Evolutionary conservation across 768 basidiomycete genomes (phyloP), one percentile per base, ranked within the genome.

Genomic region (Kwoniella heveanensis): DNA sequence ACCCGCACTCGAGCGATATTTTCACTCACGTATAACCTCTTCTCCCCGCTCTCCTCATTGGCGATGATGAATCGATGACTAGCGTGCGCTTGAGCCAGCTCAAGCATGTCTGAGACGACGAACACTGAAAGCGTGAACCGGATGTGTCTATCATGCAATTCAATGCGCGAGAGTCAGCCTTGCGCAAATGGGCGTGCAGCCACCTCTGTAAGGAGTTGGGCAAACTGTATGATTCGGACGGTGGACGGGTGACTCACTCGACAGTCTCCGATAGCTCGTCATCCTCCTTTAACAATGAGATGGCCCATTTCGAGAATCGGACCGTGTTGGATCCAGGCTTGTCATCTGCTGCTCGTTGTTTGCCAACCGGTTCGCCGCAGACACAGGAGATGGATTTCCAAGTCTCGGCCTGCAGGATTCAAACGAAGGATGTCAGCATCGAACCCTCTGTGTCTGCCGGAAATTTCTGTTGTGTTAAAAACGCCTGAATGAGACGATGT

Each of bases 71-170:
- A 97, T 10, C 93, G 89, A 80, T 97, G 92, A 0, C 90, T 89
- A 1, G 93, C 92, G 76, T 97, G 94, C 1, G 94, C 92, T 57
- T 90, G 88, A 4, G 91, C 89, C 56, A 90, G 88, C 75, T 95
- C 95, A 27, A 85, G 85, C 90, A 98, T 90, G 72, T 96, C 92
- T 65, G 91, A 87, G 13, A 92, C 85, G 29, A 98, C 85, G 79
- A 91, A 95, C n/a, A 91, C 90, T 1, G 90, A 90, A 26, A 94
- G 82, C 0, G 91, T 90, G 26, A 84, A 80, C 57, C 80, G 79
- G 2, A 79, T 71, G 0, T 78, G 76, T 54, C 84, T 84, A 26
- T 82, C 83, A 69, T 79, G 83, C 19, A 79, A 67, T n/a, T 50
- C 19, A 79, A 67, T n/a, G 50, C 9, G 39, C 15, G 8, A 10